Conservation (phyloP, 192 early-diverging fungal species). For the Gaertneriomyces sp. region DNA sequence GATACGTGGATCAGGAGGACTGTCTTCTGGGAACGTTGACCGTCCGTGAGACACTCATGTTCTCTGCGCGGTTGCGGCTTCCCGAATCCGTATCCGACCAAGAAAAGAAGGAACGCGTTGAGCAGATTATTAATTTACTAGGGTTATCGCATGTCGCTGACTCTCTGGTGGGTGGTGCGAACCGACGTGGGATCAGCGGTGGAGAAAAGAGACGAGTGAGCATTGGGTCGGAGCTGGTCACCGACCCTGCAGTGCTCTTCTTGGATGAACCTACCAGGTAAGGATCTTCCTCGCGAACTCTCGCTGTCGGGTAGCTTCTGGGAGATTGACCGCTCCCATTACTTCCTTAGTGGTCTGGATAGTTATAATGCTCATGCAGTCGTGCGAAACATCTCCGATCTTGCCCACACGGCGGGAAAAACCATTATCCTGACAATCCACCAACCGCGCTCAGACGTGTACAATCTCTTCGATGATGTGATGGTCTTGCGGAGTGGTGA, state of each 20-base stretch:
- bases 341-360: conserved; percentile 42
- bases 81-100: conserved; percentile 46
- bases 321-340: background rate
- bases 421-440: conserved; percentile 87
- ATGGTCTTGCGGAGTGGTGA: conserved; percentile 67
- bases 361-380: conserved; percentile 59
- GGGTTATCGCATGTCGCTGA: conserved; percentile 62
- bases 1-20: conserved; percentile 55
- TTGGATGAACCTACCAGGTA: conserved; percentile 56
- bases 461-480: conserved; percentile 77
- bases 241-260: conserved; percentile 47
- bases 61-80: conserved; percentile 72
- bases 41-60: conserved; percentile 73
- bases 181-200: conserved; percentile 42
- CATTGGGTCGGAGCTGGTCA: conserved; percentile 54
- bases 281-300: background rate
- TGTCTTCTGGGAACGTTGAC: conserved; percentile 53
- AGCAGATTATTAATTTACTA: conserved; percentile 62
- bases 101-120: conserved; percentile 59
- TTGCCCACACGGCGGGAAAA: conserved; percentile 56
- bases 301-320: background rate
- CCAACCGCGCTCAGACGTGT: conserved; percentile 81
- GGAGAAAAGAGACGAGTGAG: conserved; percentile 58
- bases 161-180: conserved; percentile 42
- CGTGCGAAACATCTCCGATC: conserved; percentile 56